Evolutionary conservation across 192 early-diverging fungal species (phyloP).

Genomic region (Coemansia sp.): DNA sequence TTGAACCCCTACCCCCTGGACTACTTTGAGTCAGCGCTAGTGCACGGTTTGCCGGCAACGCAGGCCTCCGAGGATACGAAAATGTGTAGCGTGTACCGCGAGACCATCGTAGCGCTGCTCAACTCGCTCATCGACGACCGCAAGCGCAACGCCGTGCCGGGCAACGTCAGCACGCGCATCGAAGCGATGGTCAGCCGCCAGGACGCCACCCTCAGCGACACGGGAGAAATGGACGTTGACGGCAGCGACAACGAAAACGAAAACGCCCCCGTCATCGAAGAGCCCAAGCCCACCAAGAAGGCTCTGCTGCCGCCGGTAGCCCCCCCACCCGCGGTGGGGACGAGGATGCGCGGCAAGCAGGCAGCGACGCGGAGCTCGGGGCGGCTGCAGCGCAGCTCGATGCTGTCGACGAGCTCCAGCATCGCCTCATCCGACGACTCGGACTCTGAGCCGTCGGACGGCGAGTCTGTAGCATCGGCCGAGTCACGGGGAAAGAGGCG

Average conservation of each 20-base stretch:
- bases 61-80: not conserved
- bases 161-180: conserved; percentile 23
- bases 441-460: not conserved
- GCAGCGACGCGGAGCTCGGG: not conserved
- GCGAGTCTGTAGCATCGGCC: conserved; percentile 7
- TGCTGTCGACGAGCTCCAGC: conserved; percentile 28
- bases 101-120: conserved; percentile 39
- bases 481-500: not conserved
- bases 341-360: not conserved
- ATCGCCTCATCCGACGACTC: conserved; percentile 4
- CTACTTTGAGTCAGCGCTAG: conserved; percentile 69
- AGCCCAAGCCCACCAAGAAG: no score
- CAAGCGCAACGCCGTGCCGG: not conserved
- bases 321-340: no score
- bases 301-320: no score
- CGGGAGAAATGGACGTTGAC: conserved; percentile 27
- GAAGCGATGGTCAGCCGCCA: conserved; percentile 23
- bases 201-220: conserved; percentile 18
- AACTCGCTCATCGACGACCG: conserved; percentile 44
- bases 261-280: no score
- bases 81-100: conserved; percentile 31
- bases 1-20: conserved; percentile 75
- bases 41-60: conserved; percentile 38
- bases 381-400: conserved; percentile 13
- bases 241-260: not conserved